These are phyloP conservation scores for Plasmodium malariae DNA, from an alignment of 169 alveolate species.

Conservation along the genomic window DNA sequence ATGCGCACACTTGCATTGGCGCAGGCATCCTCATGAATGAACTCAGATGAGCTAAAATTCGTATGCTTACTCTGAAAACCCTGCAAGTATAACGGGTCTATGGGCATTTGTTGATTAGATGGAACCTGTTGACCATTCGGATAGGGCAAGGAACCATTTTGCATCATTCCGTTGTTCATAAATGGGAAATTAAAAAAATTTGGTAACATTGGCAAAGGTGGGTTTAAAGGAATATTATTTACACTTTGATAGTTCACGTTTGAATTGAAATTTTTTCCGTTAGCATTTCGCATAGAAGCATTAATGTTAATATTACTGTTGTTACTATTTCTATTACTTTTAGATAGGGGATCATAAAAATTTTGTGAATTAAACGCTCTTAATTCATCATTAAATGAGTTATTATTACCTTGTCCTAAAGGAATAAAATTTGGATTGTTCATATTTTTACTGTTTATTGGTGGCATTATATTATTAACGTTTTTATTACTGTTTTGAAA, in stretches of 20 bases:
- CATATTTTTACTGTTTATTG: constrained; percentile 35
- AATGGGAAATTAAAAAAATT: constrained; percentile 67
- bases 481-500: constrained; percentile 10
- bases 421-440: constrained; percentile 71
- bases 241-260: constrained; percentile 18
- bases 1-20: too few relatives aligned
- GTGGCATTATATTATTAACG: constrained; percentile 25
- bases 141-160: constrained; percentile 20
- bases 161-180: constrained; percentile 30
- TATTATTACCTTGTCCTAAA: constrained; percentile 14
- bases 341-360: constrained; percentile 17
- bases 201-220: constrained; percentile 52
- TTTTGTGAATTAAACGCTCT: not conserved
- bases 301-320: too few relatives aligned
- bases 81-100: constrained; percentile 55
- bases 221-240: constrained; percentile 48
- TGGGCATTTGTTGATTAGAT: constrained; percentile 6
- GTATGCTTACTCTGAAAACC: constrained; percentile 27
- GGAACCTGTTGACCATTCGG: constrained; percentile 32
- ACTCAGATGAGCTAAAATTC: not conserved
- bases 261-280: constrained; percentile 33
- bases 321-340: constrained; percentile 25
- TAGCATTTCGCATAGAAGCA: not conserved
- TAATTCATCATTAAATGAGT: constrained; percentile 21
- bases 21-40: too few relatives aligned